These are phyloP conservation scores for Lodderomyces orthopsilosis DNA, from an alignment of 1,139 yeast genomes.

Conservation along the genomic window DNA sequence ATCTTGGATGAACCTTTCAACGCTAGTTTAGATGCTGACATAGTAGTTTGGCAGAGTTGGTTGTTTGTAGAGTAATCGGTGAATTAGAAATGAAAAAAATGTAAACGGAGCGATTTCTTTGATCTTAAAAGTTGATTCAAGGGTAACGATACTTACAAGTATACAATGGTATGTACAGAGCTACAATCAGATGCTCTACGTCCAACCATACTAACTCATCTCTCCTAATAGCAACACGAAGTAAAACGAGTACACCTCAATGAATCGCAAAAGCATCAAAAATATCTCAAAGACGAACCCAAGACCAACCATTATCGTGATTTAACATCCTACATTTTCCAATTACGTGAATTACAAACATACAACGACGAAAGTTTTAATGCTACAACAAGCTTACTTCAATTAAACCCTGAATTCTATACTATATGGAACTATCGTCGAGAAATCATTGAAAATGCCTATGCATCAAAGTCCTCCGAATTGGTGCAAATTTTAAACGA, in stretches of 20 bases:
- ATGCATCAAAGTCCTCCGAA: slow-evolving; percentile 18
- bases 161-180: background rate
- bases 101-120: background rate
- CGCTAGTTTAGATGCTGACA: slow-evolving; percentile 42
- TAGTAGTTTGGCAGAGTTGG: background rate
- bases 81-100: background rate
- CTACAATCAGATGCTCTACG: too few relatives aligned
- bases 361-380: slow-evolving; percentile 46
- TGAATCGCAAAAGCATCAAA: slow-evolving; percentile 54
- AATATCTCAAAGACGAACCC: slow-evolving; percentile 50
- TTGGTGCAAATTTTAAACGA: slow-evolving; percentile 40
- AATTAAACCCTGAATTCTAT: slow-evolving; percentile 80
- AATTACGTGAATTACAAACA: slow-evolving; percentile 25
- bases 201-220: slow-evolving; percentile 6
- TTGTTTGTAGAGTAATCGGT: background rate
- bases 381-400: slow-evolving; percentile 50
- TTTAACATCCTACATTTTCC: slow-evolving; percentile 44
- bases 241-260: slow-evolving; percentile 59
- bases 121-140: too few relatives aligned
- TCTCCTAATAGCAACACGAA: slow-evolving; percentile 55
- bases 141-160: background rate
- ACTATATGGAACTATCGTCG: slow-evolving; percentile 90
- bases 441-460: slow-evolving; percentile 51
- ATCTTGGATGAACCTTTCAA: slow-evolving; percentile 75
- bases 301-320: slow-evolving; percentile 55